phyloP scores from a whole-genome alignment of 192 early-diverging fungal genomes.

The Chytriomyces hyalinus region DNA sequence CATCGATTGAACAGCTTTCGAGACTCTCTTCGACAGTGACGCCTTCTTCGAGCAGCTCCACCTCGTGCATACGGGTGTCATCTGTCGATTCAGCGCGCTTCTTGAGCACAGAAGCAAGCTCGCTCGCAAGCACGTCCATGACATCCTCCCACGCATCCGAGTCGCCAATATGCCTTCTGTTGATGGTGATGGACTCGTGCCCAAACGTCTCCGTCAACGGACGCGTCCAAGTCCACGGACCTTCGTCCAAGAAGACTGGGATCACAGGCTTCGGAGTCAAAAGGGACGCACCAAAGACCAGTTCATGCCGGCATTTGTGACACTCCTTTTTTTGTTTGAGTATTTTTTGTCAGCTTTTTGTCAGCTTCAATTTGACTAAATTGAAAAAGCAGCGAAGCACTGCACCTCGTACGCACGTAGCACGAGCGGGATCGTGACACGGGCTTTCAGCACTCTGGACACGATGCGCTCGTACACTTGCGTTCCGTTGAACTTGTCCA shows the following conservation, averaged over 20 bases:
- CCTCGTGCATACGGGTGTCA: neutral
- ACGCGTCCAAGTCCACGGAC: neutral
- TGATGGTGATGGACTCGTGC: neutral
- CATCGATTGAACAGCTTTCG: neutral
- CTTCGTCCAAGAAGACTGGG: neutral
- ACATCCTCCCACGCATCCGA: neutral
- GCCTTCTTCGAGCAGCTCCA: neutral
- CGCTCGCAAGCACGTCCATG: constrained; percentile 15
- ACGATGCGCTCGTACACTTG: neutral
- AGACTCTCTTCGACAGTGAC: neutral
- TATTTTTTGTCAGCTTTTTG: neutral
- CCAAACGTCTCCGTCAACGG: neutral
- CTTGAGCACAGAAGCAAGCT: neutral
- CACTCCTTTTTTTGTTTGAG: neutral
- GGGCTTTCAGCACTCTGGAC: neutral
- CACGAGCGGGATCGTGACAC: neutral
- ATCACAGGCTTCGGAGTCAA: neutral
- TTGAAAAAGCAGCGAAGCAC: neutral
- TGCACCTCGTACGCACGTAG: neutral
- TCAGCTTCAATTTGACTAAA: neutral
- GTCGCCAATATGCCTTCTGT: neutral
- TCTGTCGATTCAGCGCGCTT: neutral
- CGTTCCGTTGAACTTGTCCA: neutral
- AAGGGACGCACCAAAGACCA: neutral
- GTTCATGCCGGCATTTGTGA: neutral